Base-by-base conservation (phyloP, 2,329 filamentous ascomycete species). In the Colletotrichum eleusines region DNA sequence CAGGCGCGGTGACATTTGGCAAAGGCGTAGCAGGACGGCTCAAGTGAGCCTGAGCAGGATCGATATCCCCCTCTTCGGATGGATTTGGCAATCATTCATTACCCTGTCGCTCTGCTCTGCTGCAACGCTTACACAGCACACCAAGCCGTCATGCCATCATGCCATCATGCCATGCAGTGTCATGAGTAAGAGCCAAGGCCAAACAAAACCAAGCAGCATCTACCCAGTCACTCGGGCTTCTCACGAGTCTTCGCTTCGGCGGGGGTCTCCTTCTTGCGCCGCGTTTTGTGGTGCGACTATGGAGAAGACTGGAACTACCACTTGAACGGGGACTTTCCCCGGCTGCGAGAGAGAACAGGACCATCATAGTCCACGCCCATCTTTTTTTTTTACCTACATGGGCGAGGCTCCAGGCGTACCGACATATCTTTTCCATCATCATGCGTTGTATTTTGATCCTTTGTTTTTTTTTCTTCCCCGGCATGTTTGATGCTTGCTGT, bases 351-450 rank as follows among this genome's bases (percentile, higher is more conserved):
- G 75, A 63, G 76, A 79, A 77, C 72, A 72, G 84, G 84, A 81
- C 84, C 84, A 84, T 86, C 84, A 86, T 86, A 86, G 84, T 86
- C 84, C 84, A 76, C 79, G 84, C 79, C 84, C 79, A 81, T 83
- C 79, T 80, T 74, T 74, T 71, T n/a, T 80, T 74, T 75, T 71
- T 75, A 75, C 65, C 77, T 74, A 86, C 84, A 79, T 80, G 81
- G 83, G 83, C 83, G 84, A 82, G 84, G 84, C 84, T 86, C 84
- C 84, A 74, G 78, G 83, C 77, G 84, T 77, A 83, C 84, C 84
- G 74, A 71, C 69, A 71, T 60, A 38, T 54, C 5, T 35, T 16
- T 33, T 20, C 20, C 5, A 20, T 9, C 18, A 20, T 7, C 4
- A 4, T 16, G 11, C 6, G 4, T 40, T 40, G 14, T 7, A 28